These are phyloP conservation scores for Emmonsiellopsis sp. DNA, from an alignment of 2,329 filamentous ascomycete species.

Conservation along the genomic window DNA sequence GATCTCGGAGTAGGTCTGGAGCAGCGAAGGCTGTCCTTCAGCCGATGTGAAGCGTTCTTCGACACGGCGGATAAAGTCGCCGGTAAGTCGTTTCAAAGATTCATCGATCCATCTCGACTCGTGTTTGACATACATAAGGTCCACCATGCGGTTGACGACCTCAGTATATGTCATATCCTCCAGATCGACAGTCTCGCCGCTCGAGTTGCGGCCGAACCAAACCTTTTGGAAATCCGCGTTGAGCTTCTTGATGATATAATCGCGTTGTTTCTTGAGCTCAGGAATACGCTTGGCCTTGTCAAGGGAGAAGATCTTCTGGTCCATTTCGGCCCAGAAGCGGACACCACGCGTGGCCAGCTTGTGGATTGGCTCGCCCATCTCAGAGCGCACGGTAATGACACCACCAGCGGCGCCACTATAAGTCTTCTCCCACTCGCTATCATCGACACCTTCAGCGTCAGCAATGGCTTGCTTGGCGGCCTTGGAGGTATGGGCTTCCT, in stretches of 20 bases:
- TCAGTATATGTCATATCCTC: constrained; percentile 95
- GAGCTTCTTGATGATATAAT: constrained; percentile 89
- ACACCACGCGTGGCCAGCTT: constrained; percentile 97
- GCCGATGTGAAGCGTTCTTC: constrained; percentile 87
- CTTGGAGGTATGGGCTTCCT: constrained; percentile 81
- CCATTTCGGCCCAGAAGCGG: constrained; percentile 96
- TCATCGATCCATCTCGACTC: constrained; percentile 86
- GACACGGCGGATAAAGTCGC: constrained; percentile 91
- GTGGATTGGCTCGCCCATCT: constrained; percentile 99
- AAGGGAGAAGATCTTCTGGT: constrained; percentile 92
- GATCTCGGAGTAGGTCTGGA: constrained; percentile 86
- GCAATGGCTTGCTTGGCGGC: constrained; percentile 85
- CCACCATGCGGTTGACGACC: constrained; percentile 76
- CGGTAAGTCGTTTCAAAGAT: constrained; percentile 72
- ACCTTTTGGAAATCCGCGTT: constrained; percentile 96
- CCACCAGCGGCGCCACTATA: constrained; percentile 88
- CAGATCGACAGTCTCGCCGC: constrained; percentile 71
- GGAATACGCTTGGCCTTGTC: constrained; percentile 89
- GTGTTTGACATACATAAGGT: constrained; percentile 85
- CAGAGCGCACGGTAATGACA: constrained; percentile 90
- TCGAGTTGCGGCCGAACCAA: constrained; percentile 84
- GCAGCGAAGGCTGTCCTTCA: constrained; percentile 63
- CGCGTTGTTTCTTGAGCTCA: constrained; percentile 78
- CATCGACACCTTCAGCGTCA: constrained; percentile 72
- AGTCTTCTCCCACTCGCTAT: constrained; percentile 81